Percentiles rank a stretch among this genome's conserved stretches.
phyloP scores from a whole-genome alignment of 176 grass and related monocot genomes.

The Luzula sylvatica region DNA sequence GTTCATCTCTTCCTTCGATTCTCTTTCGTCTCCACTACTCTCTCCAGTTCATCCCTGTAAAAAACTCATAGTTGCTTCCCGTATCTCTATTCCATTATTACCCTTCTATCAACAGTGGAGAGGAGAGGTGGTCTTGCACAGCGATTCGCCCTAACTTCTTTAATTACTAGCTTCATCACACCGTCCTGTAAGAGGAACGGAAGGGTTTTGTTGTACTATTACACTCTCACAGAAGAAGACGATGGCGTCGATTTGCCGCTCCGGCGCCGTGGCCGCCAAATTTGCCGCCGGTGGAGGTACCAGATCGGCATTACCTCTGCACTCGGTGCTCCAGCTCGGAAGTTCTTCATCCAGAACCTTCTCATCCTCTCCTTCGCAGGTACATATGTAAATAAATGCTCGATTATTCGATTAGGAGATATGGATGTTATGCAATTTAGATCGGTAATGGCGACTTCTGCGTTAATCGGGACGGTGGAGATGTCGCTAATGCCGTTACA shows the following conservation, averaged over 20 bases:
- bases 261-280: background rate
- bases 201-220: too few species aligned
- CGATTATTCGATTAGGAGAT: background rate
- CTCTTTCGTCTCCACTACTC: too few species aligned
- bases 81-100: too few species aligned
- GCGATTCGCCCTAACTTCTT: too few species aligned
- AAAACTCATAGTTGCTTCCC: too few species aligned
- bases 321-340: background rate
- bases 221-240: too few species aligned
- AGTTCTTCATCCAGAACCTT: slow-evolving; percentile 1
- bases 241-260: background rate
- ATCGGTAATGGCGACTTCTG: background rate
- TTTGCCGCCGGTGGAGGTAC: background rate
- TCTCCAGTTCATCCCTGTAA: too few species aligned
- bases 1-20: too few species aligned
- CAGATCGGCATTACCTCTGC: background rate
- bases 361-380: slow-evolving; percentile 3
- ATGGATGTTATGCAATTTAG: background rate
- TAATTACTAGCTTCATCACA: too few species aligned
- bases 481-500: background rate
- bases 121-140: too few species aligned
- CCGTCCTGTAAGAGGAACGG: too few species aligned
- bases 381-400: background rate
- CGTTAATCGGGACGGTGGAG: background rate
- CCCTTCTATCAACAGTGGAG: too few species aligned